Percentiles rank a stretch among this genome's conserved stretches.
These are phyloP conservation scores for Azolla pinnata DNA, from an alignment of 75 land plant species.

Conservation along the genomic window DNA sequence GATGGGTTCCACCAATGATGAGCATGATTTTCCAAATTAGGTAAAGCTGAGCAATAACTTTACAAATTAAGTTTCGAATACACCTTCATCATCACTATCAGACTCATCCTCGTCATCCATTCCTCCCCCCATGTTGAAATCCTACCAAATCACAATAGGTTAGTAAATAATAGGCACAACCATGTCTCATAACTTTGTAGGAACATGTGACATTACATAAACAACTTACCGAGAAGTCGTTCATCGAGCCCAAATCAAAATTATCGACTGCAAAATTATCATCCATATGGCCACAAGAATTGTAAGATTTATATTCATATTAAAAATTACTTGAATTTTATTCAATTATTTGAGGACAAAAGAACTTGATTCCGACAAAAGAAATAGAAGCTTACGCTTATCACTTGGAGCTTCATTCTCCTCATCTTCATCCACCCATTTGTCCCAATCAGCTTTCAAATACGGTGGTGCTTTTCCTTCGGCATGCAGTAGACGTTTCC, in stretches of 20 bases:
- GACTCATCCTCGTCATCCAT: conserved; percentile 2
- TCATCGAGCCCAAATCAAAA: conserved; percentile 14
- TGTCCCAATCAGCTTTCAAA: conserved; percentile 79
- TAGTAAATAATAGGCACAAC: background rate
- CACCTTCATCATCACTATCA: conserved; percentile 9
- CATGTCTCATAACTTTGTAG: background rate
- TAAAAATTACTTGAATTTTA: no score
- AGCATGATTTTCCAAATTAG: background rate
- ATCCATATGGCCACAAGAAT: background rate
- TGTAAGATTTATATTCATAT: background rate
- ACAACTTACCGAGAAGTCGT: conserved; percentile 13
- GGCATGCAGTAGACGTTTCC: conserved; percentile 57
- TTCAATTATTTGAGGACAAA: background rate
- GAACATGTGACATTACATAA: background rate
- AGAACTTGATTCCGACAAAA: background rate
- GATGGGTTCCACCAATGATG: no score
- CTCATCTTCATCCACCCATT: conserved; percentile 84
- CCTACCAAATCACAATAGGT: background rate
- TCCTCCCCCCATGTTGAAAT: conserved; percentile 14
- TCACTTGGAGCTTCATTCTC: conserved; percentile 30
- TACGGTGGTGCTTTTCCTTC: conserved; percentile 72
- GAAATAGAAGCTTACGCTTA: background rate
- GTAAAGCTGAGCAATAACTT: background rate
- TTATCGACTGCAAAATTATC: conserved; percentile 9
- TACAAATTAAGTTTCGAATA: background rate